phyloP scores from a whole-genome alignment of 2,329 filamentous ascomycete genomes.

The Colletotrichum tofieldiae region DNA sequence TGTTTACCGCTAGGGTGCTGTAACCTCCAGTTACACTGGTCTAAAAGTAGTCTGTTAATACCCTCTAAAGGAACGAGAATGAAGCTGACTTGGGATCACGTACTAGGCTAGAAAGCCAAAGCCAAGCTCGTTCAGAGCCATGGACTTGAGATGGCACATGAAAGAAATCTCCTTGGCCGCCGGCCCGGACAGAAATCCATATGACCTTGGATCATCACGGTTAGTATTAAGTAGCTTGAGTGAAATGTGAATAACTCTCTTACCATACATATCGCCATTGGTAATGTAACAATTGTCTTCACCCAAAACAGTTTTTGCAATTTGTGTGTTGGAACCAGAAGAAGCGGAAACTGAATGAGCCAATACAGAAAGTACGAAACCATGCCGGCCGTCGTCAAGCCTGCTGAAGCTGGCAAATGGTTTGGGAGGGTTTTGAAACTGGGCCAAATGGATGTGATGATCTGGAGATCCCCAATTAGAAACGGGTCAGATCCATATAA shows the following conservation, averaged over 20 bases:
- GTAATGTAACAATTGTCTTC: conserved; percentile 60
- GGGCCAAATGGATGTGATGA: conserved; percentile 60
- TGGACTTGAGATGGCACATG: conserved; percentile 46
- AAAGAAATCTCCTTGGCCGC: conserved; percentile 46
- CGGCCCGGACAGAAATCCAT: conserved; percentile 35
- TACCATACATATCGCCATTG: conserved; percentile 60
- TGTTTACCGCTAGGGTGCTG: conserved; percentile 65
- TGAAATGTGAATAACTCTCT: background rate
- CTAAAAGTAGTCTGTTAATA: background rate
- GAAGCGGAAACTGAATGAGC: conserved; percentile 60
- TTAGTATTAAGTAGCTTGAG: background rate
- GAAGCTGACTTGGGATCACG: background rate
- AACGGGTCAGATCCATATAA: no score
- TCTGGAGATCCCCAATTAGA: background rate
- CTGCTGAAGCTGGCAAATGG: conserved; percentile 53
- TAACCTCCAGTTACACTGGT: conserved; percentile 66
- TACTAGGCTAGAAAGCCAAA: conserved; percentile 57
- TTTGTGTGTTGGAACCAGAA: conserved; percentile 60
- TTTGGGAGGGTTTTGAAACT: conserved; percentile 57
- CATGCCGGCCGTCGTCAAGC: conserved; percentile 55
- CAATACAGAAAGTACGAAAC: conserved; percentile 64
- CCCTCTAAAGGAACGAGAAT: background rate
- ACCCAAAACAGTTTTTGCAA: conserved; percentile 60
- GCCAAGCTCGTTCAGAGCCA: conserved; percentile 61
- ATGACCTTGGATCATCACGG: conserved; percentile 41